Evolutionary conservation across 345 rosid genomes (phyloP).

Genomic region (Mallotus nudiflorus): DNA sequence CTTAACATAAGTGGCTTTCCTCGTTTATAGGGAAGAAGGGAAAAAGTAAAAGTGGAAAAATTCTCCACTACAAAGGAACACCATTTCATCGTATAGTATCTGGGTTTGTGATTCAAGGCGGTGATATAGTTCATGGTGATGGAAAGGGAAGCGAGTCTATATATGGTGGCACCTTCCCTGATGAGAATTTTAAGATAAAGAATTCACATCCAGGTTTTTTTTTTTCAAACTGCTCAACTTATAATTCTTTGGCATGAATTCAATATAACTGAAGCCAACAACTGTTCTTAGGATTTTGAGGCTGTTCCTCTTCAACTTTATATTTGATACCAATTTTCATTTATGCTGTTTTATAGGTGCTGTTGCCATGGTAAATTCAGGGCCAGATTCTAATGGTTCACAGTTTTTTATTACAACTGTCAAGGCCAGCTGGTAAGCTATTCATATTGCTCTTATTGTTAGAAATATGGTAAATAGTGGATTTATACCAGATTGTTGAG

Average conservation of each 20-base stretch:
- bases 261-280: background rate
- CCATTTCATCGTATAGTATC: constrained; percentile 92
- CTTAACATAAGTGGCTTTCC: background rate
- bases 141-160: constrained; percentile 82
- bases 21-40: constrained; percentile 64
- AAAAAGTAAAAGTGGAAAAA: constrained; percentile 56
- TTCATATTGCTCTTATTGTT: background rate
- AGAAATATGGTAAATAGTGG: background rate
- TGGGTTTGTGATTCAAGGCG: constrained; percentile 95
- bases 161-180: constrained; percentile 80
- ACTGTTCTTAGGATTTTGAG: background rate
- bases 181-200: constrained; percentile 84
- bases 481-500: background rate
- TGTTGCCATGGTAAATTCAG: constrained; percentile 91
- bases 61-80: constrained; percentile 74
- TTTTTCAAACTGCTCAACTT: constrained; percentile 7
- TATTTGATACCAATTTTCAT: background rate
- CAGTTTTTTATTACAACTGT: constrained; percentile 94
- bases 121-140: constrained; percentile 71
- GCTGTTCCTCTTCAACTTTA: background rate
- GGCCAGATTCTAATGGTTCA: constrained; percentile 91
- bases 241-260: background rate
- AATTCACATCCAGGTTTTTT: constrained; percentile 79
- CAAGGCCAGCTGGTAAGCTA: constrained; percentile 88
- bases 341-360: constrained; percentile 46